Evolutionary conservation across 2,329 filamentous ascomycete species (phyloP).

Genomic region (Ceratocystis destructans): DNA sequence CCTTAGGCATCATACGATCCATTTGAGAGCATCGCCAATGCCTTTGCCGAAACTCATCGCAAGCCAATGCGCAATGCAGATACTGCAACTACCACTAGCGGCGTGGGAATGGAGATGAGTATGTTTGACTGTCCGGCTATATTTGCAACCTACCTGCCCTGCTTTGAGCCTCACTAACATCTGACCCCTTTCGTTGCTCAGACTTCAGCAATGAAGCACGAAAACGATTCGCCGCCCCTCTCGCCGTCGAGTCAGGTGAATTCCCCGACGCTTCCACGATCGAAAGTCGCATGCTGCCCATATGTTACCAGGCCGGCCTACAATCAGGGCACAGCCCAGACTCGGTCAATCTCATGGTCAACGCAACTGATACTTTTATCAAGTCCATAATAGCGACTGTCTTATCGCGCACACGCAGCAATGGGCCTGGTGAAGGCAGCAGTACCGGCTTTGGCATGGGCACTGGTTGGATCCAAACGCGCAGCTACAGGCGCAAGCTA

Average conservation of each 20-base stretch:
- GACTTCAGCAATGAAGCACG: conserved; percentile 54
- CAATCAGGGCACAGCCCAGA: conserved; percentile 45
- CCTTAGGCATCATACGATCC: conserved; percentile 33
- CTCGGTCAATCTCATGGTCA: conserved; percentile 48
- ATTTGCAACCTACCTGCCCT: no score
- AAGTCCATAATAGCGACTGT: conserved; percentile 51
- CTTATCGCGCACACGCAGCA: conserved; percentile 50
- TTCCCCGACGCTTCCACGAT: conserved; percentile 53
- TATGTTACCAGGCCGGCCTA: conserved; percentile 53
- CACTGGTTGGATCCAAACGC: conserved; percentile 61
- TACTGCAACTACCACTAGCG: conserved; percentile 47
- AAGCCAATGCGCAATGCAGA: conserved; percentile 39
- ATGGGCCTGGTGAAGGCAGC: conserved; percentile 48
- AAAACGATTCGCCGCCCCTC: conserved; percentile 49
- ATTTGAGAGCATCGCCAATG: conserved; percentile 38
- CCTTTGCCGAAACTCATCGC: conserved; percentile 39
- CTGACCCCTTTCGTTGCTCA: conserved; percentile 23
- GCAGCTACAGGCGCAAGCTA: conserved; percentile 61
- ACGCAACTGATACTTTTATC: conserved; percentile 53
- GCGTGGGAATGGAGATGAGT: conserved; percentile 65
- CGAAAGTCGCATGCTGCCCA: conserved; percentile 51
- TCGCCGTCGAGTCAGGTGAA: conserved; percentile 54
- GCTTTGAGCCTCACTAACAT: not conserved
- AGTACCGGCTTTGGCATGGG: conserved; percentile 51
- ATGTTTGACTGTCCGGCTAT: conserved; percentile 26